A percentile compares a stretch with the other conserved stretches of the same genome.
Evolutionary conservation across 805 yeast genomes (phyloP).

Genomic region (Candida palmyrensis): DNA sequence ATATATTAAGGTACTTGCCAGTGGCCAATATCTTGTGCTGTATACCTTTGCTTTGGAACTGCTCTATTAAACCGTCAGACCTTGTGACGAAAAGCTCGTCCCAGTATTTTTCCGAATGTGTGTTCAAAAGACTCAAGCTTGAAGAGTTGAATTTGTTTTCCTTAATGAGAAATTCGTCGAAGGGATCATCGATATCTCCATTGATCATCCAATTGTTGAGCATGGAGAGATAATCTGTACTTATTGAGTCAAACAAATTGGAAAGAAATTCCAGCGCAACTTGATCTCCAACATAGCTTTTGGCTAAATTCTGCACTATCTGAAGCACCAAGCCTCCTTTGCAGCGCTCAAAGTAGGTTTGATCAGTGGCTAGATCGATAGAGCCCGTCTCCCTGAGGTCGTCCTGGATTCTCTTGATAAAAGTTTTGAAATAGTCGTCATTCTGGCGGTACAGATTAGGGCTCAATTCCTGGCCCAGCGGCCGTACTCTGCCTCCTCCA

Average conservation of each 20-base stretch:
- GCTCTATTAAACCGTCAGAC: slow-evolving; percentile 68
- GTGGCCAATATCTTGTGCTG: slow-evolving; percentile 69
- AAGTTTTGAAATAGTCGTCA: slow-evolving; percentile 19
- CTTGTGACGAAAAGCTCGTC: slow-evolving; percentile 68
- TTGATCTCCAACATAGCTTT: slow-evolving; percentile 61
- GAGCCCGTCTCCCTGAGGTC: slow-evolving; percentile 41
- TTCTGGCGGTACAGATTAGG: slow-evolving; percentile 12
- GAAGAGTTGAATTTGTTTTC: slow-evolving; percentile 22
- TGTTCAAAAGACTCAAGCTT: slow-evolving; percentile 20
- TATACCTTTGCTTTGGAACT: slow-evolving; percentile 47
- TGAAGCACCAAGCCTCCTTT: slow-evolving; percentile 77
- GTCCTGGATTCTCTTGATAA: slow-evolving; percentile 32
- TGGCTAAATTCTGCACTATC: slow-evolving; percentile 54
- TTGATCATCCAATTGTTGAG: slow-evolving; percentile 72
- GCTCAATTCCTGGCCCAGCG: no score
- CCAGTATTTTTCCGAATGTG: slow-evolving; percentile 62
- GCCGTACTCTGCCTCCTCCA: no score
- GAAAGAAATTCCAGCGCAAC: slow-evolving; percentile 48
- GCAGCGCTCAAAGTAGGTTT: slow-evolving; percentile 46
- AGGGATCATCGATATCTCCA: slow-evolving; percentile 75
- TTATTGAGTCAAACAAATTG: slow-evolving; percentile 50
- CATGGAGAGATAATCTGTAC: slow-evolving; percentile 60
- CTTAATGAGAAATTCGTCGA: slow-evolving; percentile 76
- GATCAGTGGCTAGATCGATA: slow-evolving; percentile 48
- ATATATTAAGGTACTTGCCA: slow-evolving; percentile 78